A percentile compares a stretch with the other conserved stretches of the same genome.
Evolutionary conservation across 805 yeast species (phyloP).

Genomic region (Sugiyamaella boreocaroliniensis): DNA sequence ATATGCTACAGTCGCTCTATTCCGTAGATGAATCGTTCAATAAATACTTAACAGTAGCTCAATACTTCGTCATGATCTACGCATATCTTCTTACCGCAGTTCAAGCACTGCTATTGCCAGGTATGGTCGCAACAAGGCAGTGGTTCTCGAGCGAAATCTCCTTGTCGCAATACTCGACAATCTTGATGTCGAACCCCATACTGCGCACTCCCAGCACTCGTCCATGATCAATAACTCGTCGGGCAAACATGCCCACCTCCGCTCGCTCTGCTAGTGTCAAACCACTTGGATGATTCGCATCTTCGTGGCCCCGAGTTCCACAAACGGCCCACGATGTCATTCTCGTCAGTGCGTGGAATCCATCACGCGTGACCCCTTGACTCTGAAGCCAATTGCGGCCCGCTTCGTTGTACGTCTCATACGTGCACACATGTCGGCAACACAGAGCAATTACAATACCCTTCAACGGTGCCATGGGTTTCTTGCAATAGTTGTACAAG

Average conservation of each 20-base stretch:
- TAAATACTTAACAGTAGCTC: too few species aligned
- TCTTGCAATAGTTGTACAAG: constrained; percentile 35
- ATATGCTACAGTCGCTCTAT: too few species aligned
- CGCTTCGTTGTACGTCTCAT: constrained; percentile 45
- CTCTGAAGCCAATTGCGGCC: constrained; percentile 37
- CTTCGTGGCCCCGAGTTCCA: constrained; percentile 45
- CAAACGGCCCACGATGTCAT: constrained; percentile 87
- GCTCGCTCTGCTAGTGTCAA: constrained; percentile 35
- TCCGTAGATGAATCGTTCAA: too few species aligned
- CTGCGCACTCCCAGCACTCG: constrained; percentile 44
- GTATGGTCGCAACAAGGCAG: constrained; percentile 36
- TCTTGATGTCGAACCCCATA: constrained; percentile 31
- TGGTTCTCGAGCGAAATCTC: constrained; percentile 67
- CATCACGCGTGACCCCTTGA: constrained; percentile 23
- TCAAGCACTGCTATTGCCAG: background rate
- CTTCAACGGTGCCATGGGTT: constrained; percentile 3
- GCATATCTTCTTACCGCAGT: background rate
- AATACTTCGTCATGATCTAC: too few species aligned
- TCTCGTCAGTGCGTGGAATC: constrained; percentile 44
- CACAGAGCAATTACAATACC: constrained; percentile 87
- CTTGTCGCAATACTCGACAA: constrained; percentile 53
- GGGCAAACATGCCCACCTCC: constrained; percentile 55
- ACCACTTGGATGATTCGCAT: constrained; percentile 36
- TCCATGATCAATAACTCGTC: constrained; percentile 70
- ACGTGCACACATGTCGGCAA: constrained; percentile 78